Evolutionary conservation across 345 rosid genomes (phyloP).

Genomic region (Psidium guajava): DNA sequence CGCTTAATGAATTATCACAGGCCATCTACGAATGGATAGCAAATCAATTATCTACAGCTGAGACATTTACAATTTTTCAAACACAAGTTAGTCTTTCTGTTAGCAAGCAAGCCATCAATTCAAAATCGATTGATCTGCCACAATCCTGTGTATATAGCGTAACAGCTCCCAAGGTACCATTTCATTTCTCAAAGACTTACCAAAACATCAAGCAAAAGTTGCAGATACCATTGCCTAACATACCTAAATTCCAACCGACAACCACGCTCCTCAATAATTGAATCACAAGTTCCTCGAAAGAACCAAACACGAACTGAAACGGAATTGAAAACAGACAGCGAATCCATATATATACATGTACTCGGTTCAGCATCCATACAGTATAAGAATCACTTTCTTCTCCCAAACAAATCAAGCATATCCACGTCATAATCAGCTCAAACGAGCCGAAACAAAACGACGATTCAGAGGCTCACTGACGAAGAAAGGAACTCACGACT

Average conservation of each 20-base stretch:
- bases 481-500: conserved; percentile 40
- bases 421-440: background rate
- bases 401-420: background rate
- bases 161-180: background rate
- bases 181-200: background rate
- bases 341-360: background rate
- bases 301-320: background rate
- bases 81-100: background rate
- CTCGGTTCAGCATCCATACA: background rate
- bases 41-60: background rate
- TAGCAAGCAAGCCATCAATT: background rate
- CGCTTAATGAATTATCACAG: background rate
- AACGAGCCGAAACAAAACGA: background rate
- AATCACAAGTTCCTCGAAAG: background rate
- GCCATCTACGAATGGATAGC: background rate
- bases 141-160: background rate
- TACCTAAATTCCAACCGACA: background rate
- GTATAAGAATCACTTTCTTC: background rate
- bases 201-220: background rate
- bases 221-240: background rate
- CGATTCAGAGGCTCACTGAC: background rate
- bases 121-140: background rate
- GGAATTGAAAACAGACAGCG: background rate
- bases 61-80: background rate
- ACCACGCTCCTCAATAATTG: background rate